phyloP scores from a whole-genome alignment of 305 asterid species.

The Ajuga reptans region DNA sequence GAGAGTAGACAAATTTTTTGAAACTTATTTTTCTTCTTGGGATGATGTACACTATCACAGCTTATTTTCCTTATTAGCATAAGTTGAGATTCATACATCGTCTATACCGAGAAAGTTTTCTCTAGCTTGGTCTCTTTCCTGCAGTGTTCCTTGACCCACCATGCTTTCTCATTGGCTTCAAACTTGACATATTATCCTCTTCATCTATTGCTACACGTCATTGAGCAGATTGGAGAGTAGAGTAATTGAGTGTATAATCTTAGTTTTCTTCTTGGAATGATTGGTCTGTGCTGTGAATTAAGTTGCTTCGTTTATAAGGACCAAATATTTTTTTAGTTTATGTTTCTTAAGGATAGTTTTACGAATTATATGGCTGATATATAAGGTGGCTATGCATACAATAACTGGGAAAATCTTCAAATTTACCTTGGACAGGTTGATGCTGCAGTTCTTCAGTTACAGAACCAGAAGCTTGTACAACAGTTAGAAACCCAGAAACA shows the following conservation, averaged over 20 bases:
- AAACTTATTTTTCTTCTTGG: neutral
- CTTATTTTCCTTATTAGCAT: slow-evolving; percentile 1
- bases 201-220: neutral
- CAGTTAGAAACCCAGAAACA: slow-evolving; percentile 83
- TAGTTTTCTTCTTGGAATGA: neutral
- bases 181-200: neutral
- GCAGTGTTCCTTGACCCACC: neutral
- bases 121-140: neutral
- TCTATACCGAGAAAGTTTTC: slow-evolving; percentile 1
- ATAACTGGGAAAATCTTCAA: slow-evolving; percentile 14
- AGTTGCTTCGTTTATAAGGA: neutral
- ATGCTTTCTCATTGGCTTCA: neutral
- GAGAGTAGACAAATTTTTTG: neutral
- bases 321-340: neutral
- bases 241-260: neutral
- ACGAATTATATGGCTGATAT: neutral
- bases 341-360: neutral
- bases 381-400: neutral
- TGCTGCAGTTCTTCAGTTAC: slow-evolving; percentile 90
- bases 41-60: neutral
- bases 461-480: slow-evolving; percentile 90
- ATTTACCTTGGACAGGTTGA: slow-evolving; percentile 51
- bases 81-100: slow-evolving; percentile 1
- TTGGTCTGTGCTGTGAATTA: neutral
- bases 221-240: neutral